phyloP scores from a whole-genome alignment of 108 stramenopile species.

The Discostella pseudostelligera region DNA sequence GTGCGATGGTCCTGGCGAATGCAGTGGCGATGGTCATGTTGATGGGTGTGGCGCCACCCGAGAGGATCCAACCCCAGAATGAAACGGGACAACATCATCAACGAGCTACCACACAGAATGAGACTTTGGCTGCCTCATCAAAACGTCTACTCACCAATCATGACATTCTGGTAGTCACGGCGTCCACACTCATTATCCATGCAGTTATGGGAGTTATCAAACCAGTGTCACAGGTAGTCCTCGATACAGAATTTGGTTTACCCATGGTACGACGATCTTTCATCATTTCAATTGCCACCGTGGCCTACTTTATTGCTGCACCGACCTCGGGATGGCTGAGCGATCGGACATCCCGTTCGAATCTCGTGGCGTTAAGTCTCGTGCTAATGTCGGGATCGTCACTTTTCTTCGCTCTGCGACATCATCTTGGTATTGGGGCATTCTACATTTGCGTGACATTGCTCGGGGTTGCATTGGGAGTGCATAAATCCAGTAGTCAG shows the following conservation, averaged over 20 bases:
- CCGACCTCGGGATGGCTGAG: conserved; percentile 23
- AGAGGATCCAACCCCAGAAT: conserved; percentile 4
- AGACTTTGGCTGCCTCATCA: conserved; percentile 12
- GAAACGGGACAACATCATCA: not conserved
- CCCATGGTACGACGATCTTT: conserved; percentile 35
- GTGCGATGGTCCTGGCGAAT: conserved; percentile 27
- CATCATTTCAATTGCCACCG: conserved; percentile 37
- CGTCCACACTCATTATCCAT: conserved; percentile 31
- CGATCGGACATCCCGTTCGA: conserved; percentile 20
- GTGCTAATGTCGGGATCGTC: conserved; percentile 28
- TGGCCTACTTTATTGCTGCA: conserved; percentile 29
- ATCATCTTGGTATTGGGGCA: conserved; percentile 23
- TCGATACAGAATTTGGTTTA: conserved; percentile 38
- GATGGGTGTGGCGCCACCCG: conserved; percentile 30
- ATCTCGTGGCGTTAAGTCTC: conserved; percentile 23
- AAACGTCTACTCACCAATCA: conserved; percentile 17
- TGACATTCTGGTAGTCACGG: conserved; percentile 28
- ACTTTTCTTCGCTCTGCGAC: conserved; percentile 24
- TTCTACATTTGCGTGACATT: conserved; percentile 25
- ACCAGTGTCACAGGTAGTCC: conserved; percentile 33
- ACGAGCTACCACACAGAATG: not conserved
- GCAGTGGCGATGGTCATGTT: conserved; percentile 18
- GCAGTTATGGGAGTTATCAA: conserved; percentile 39
- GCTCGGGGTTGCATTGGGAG: conserved; percentile 26
- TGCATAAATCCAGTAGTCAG: conserved; percentile 23